Conservation (phyloP, 345 rosid species). For the Erysimum cheiranthoides region DNA sequence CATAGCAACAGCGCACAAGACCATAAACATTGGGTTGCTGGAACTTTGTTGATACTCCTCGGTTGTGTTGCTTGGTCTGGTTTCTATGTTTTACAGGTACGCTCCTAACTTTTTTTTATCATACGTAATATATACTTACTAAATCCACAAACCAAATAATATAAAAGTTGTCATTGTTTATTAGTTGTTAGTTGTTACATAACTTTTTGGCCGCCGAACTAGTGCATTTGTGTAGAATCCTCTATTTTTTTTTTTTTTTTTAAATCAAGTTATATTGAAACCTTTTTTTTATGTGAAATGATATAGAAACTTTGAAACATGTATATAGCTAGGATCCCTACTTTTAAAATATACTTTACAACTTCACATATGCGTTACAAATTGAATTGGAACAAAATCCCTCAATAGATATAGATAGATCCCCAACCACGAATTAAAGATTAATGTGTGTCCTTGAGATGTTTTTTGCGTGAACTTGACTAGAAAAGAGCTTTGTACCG, state of each 20-base stretch:
- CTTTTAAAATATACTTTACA: too few species aligned
- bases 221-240: not conserved
- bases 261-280: too few species aligned
- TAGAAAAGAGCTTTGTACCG: not conserved
- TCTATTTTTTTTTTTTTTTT: too few species aligned
- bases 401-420: too few species aligned
- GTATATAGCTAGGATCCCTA: too few species aligned
- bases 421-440: too few species aligned
- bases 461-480: not conserved
- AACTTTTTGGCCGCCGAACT: not conserved
- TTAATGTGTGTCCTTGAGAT: not conserved
- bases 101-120: not conserved
- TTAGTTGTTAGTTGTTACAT: not conserved
- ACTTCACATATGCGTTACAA: too few species aligned
- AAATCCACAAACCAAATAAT: slow-evolving; percentile 3
- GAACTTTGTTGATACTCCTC: slow-evolving; percentile 66
- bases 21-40: slow-evolving; percentile 61
- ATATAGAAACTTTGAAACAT: too few species aligned
- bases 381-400: too few species aligned
- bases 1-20: slow-evolving; percentile 36
- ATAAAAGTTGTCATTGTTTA: too few species aligned
- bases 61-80: slow-evolving; percentile 80
- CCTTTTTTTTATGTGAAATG: too few species aligned
- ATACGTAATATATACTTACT: not conserved
- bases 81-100: slow-evolving; percentile 66